Evolutionary conservation across 139 green algal genomes (phyloP).

Genomic region (Nannochloris sp.): DNA sequence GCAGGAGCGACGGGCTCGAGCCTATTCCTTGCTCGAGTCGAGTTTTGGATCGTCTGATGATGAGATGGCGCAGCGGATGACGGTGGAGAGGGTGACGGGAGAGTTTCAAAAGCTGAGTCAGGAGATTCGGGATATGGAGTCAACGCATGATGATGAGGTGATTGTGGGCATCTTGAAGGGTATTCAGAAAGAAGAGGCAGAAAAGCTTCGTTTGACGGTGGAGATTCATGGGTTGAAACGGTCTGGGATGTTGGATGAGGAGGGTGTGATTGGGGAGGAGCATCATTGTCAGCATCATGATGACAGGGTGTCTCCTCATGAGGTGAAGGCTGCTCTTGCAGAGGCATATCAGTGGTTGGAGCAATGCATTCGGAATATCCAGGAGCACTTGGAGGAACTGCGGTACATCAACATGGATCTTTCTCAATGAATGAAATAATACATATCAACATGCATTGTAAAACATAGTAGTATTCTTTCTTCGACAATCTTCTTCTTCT

Average conservation of each 20-base stretch:
- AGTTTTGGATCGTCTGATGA: not conserved
- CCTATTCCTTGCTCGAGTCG: not conserved
- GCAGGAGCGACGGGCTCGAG: not conserved
- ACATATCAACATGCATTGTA: no score
- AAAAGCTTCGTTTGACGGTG: slow-evolving; percentile 8
- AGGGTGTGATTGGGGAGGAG: not conserved
- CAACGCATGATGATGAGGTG: not conserved
- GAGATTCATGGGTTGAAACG: slow-evolving; percentile 1
- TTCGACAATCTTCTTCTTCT: slow-evolving; percentile 6
- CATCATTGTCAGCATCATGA: not conserved
- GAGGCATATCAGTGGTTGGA: not conserved
- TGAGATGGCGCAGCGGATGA: not conserved
- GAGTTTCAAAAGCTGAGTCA: slow-evolving; percentile 1
- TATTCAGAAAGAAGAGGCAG: slow-evolving; percentile 3
- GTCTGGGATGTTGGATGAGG: slow-evolving; percentile 1
- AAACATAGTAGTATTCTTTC: not conserved
- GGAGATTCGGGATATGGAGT: not conserved
- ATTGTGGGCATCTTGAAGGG: not conserved
- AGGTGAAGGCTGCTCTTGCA: not conserved
- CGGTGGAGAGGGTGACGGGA: not conserved
- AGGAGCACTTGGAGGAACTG: not conserved
- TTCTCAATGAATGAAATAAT: not conserved
- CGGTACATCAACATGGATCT: not conserved
- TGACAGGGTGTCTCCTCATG: not conserved
- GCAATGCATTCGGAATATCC: not conserved